These are phyloP conservation scores for Myriosclerotinia duriaeana DNA, from an alignment of 2,329 filamentous ascomycete species.

Conservation along the genomic window DNA sequence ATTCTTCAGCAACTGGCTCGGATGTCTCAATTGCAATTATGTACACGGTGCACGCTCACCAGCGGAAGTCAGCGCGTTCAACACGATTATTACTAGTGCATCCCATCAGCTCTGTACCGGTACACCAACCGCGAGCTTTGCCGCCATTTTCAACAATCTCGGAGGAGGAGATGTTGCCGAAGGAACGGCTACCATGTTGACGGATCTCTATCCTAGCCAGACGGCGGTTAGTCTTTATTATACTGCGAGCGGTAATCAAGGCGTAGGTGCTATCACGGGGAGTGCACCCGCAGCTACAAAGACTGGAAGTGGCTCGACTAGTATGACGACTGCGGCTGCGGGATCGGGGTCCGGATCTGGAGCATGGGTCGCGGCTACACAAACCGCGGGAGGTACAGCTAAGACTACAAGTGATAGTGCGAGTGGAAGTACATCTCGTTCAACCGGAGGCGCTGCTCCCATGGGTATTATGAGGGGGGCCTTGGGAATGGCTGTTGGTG, in stretches of 20 bases:
- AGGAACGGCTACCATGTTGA: constrained; percentile 40
- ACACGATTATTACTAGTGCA: constrained; percentile 42
- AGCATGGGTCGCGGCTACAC: background rate
- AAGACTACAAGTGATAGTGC: constrained; percentile 22
- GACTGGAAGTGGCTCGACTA: constrained; percentile 31
- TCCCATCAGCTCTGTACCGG: constrained; percentile 43
- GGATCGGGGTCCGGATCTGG: background rate
- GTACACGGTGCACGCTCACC: constrained; percentile 45
- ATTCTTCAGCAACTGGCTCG: constrained; percentile 47
- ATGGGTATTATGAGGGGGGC: constrained; percentile 35
- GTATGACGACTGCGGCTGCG: constrained; percentile 13
- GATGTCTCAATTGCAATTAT: constrained; percentile 46
- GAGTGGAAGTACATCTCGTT: constrained; percentile 28
- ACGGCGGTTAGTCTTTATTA: constrained; percentile 48
- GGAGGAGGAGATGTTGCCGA: constrained; percentile 35
- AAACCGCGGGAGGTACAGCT: constrained; percentile 7
- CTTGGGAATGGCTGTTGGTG: constrained; percentile 37
- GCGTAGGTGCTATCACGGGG: constrained; percentile 47
- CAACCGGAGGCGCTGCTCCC: constrained; percentile 37
- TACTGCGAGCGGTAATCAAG: constrained; percentile 44
- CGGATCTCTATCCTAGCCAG: constrained; percentile 42
- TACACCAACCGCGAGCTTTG: constrained; percentile 44
- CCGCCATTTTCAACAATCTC: constrained; percentile 41
- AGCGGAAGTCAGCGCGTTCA: constrained; percentile 42
- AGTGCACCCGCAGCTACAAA: constrained; percentile 43